Base-by-base conservation (phyloP, 345 rosid species). In the Xanthoceras sorbifolium region DNA sequence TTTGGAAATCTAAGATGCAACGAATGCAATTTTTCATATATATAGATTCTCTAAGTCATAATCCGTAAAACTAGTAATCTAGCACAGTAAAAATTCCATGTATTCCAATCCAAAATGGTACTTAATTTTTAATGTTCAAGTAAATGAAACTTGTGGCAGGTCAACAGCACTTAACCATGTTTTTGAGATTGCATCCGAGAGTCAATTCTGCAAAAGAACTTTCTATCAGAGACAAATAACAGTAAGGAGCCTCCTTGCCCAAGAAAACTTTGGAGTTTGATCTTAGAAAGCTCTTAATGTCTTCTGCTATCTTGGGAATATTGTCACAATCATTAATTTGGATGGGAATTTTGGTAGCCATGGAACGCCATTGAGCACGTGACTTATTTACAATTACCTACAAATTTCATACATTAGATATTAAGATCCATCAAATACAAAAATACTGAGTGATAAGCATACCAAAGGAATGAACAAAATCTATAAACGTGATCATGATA, bases 301-400 rank as follows among this genome's bases (percentile, higher is more conserved):
- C 97, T 76, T 82, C 83, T 64, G 97, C 84, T 85, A 96, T 87
- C 31, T 81, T 71, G 54, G 93, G 92, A 79, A 96, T 83, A 86
- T 88, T 90, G 70, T 93, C 92, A 77, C 89, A 48, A 82, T 88
- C 92, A 83, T 89, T 94, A 73, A 88, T 71, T 48, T 79, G 87
- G 68, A 96, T 15, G 40, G 97, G 97, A 78, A 93, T 84, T 82
- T 86, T 90, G 52, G 89, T 77, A 65, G 86, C 80, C 78, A 93
- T 72, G 9, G 90, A 90, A 81, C 87, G 93, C 88, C 93, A 92
- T 71, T 82, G 77, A 38, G 97, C 99, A 32, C 98, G 94, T 11
- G 99, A 93, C 83, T 93, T 92, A 44, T 96, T 96, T 76, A 91
- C 92, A 66, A 96, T 96, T 63, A 89, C 94, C 99, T 96, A 63